phyloP scores from a whole-genome alignment of 441 rosid species.

The Populus hybrid region DNA sequence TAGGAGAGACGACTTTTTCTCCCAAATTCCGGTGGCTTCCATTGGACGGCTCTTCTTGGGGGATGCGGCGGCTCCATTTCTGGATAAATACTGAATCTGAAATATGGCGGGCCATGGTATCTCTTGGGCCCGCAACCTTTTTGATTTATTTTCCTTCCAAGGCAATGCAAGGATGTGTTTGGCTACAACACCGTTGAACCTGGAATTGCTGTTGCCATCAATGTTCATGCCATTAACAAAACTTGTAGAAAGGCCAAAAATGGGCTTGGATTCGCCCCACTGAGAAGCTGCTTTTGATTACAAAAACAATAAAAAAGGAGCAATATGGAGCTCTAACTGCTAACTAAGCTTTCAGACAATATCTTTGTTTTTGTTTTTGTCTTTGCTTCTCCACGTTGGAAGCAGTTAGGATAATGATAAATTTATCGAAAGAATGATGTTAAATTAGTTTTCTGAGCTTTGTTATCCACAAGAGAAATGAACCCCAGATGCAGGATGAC shows the following conservation, averaged over 20 bases:
- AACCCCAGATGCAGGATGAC: background rate
- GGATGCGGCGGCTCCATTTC: constrained; percentile 18
- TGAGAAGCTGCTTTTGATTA: background rate
- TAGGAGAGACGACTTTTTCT: constrained; percentile 1
- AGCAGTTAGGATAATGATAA: background rate
- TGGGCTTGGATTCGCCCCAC: background rate
- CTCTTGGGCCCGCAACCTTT: constrained; percentile 15
- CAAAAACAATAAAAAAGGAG: background rate
- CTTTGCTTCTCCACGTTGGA: background rate
- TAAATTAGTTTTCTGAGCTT: too few relatives aligned
- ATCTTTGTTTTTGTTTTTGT: background rate
- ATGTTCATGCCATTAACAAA: background rate
- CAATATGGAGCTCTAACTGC: background rate
- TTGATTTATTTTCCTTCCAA: background rate
- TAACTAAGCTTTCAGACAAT: background rate
- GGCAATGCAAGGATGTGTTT: background rate
- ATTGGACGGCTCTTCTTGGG: constrained; percentile 11
- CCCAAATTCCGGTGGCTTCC: background rate
- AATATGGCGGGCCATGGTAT: background rate
- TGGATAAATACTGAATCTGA: constrained; percentile 22
- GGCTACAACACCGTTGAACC: background rate
- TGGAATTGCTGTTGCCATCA: background rate
- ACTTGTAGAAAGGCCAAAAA: too few relatives aligned
- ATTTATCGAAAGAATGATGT: too few relatives aligned
- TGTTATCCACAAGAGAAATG: too few relatives aligned